Percentiles rank a stretch among this genome's conserved stretches.
phyloP scores from a whole-genome alignment of 352 stramenopile species.

The Vaucheria bursata region DNA sequence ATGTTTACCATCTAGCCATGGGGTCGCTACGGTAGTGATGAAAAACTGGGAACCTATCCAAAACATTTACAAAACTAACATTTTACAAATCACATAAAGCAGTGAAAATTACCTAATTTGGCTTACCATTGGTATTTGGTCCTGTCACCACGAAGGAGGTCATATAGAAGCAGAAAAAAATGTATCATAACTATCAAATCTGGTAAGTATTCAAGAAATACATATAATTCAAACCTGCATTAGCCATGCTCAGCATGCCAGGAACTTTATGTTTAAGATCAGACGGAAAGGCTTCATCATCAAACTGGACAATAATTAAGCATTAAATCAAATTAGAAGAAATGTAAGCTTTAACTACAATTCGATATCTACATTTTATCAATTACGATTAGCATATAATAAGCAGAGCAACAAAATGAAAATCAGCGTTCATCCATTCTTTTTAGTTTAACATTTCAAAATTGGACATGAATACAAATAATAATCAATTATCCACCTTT shows the following conservation, averaged over 20 bases:
- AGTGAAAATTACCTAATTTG: too few species aligned
- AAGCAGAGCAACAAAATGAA: background rate
- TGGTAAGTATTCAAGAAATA: too few species aligned
- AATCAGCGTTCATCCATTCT: background rate
- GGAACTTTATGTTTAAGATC: conserved; percentile 64
- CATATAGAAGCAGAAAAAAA: too few species aligned
- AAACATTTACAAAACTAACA: too few species aligned
- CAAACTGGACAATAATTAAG: conserved; percentile 60
- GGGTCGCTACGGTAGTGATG: conserved; percentile 88
- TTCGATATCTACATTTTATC: background rate
- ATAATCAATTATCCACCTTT: conserved; percentile 50
- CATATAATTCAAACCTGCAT: conserved; percentile 57
- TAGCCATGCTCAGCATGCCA: conserved; percentile 92
- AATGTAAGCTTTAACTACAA: background rate
- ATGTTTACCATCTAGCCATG: conserved; percentile 96
- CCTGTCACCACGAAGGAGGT: too few species aligned
- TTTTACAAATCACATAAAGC: too few species aligned
- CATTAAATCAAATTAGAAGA: background rate
- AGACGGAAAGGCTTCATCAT: conserved; percentile 74
- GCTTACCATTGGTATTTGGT: too few species aligned
- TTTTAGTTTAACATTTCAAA: background rate
- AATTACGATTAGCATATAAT: background rate
- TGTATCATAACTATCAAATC: too few species aligned
- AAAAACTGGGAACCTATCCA: conserved; percentile 99
- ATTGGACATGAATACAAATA: too few species aligned